Conservation (phyloP, 345 rosid genomes). For the Salix dunnii region DNA sequence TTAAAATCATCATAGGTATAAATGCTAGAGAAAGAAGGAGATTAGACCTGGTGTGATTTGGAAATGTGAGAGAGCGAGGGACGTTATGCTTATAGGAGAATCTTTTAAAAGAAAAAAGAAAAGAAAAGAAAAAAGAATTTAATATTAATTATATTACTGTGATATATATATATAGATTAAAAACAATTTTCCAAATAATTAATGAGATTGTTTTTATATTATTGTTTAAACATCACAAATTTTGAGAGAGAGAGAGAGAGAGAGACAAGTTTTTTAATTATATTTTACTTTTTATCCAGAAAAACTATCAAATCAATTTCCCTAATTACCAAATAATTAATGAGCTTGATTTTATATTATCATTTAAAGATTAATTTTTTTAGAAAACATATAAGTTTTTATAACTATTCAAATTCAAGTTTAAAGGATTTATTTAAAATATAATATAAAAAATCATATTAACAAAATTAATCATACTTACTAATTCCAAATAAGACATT, state of each 20-base stretch:
- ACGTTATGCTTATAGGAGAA: neutral
- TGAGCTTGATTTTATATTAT: too few species aligned
- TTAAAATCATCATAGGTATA: neutral
- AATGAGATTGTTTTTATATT: neutral
- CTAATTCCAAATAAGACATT: too few species aligned
- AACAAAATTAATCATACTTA: too few species aligned
- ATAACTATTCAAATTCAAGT: too few species aligned
- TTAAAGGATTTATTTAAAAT: too few species aligned
- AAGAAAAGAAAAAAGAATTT: neutral
- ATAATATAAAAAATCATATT: too few species aligned
- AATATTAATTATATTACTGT: neutral
- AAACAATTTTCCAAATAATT: neutral
- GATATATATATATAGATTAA: neutral
- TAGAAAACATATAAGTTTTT: too few species aligned
- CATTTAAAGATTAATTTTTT: too few species aligned
- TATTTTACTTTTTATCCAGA: neutral
- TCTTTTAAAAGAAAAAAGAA: neutral
- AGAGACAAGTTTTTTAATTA: too few species aligned
- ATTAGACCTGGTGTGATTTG: constrained; percentile 19
- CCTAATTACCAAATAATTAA: neutral
- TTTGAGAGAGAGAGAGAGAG: too few species aligned
- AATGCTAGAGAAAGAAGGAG: neutral
- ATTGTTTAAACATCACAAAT: too few species aligned
- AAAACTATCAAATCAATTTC: neutral
- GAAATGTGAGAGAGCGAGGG: neutral